Evolutionary conservation across 202 grass and related monocot genomes (phyloP), one percentile per base, ranked within the genome.

Genomic region (Cymbopogon flexuosus): DNA sequence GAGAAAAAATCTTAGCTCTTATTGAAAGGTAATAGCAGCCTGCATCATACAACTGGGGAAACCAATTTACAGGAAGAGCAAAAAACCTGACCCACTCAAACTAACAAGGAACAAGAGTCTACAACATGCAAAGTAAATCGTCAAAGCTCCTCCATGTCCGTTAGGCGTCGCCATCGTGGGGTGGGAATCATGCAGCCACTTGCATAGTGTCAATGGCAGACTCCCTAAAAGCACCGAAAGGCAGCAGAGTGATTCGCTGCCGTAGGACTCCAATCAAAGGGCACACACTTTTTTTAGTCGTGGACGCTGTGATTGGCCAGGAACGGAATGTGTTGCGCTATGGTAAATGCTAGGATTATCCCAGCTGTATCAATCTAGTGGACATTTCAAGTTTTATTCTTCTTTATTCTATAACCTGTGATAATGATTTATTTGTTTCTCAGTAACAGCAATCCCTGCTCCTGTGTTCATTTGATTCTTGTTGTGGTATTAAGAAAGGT

Each of bases 381-480:
- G 42, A 15, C 31, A 65, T 63, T 78, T 62, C 54, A 57, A 65
- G 68, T 36, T 65, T 72, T 23, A 56, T 54, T 71, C 31, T 54
- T 71, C 41, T 56, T 72, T 78, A 5, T 71, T 77, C 15, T 61
- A 80, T 68, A 62, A 67, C 41, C 15, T 70, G 29, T 65, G 40
- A 19, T 72, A 43, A 6, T 27, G 3, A 45, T 77, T 42, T 65
- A 0, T 23, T 58, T 23, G n/a, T 61, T 13, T 39, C n/a, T 58
- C n/a, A 56, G 13, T 16, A 68, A 15, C n/a, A 39, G 24, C 10
- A 49, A 60, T 57, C 8, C 8, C 35, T 11, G 47, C 37, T 62
- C 74, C 10, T 43, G 5, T 56, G 12, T 72, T 70, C 18, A 51
- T 89, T 31, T 71, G 7, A 33, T 72, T 35, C 74, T 59, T 74